A percentile compares a stretch with the other conserved stretches of the same genome.
These are phyloP conservation scores for Cercospora janseana DNA, from an alignment of 2,329 filamentous ascomycete species.

Conservation along the genomic window DNA sequence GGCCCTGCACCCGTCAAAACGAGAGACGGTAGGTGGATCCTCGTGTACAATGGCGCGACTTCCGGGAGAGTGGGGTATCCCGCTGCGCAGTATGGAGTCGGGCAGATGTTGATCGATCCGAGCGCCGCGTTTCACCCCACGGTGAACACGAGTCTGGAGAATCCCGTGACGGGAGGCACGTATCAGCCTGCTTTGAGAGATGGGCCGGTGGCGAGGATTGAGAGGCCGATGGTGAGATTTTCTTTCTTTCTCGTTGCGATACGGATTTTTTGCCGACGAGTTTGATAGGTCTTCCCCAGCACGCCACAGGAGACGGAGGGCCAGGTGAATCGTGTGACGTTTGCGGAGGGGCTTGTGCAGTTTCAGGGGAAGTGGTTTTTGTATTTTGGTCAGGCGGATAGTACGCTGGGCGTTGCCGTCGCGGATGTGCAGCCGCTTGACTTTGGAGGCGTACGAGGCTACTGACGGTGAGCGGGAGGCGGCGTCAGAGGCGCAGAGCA, in stretches of 20 bases:
- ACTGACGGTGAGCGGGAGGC: too few relatives aligned
- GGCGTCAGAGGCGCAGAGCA: too few relatives aligned
- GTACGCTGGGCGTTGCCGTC: conserved; percentile 23
- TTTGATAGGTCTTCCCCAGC: conserved; percentile 26
- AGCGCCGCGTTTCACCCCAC: conserved; percentile 15
- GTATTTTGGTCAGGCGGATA: conserved; percentile 37
- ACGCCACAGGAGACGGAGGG: conserved; percentile 33
- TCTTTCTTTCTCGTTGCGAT: too few relatives aligned
- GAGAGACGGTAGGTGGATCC: conserved; percentile 37
- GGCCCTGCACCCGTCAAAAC: conserved; percentile 39
- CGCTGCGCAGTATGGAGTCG: conserved; percentile 35
- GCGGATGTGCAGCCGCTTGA: conserved; percentile 23
- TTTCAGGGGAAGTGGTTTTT: conserved; percentile 37
- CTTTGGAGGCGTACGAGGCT: too few relatives aligned
- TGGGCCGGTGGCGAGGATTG: conserved; percentile 36
- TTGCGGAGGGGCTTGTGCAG: conserved; percentile 38
- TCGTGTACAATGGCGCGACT: conserved; percentile 36
- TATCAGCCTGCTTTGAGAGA: conserved; percentile 26
- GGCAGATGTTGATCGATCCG: conserved; percentile 39
- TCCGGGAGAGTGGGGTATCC: conserved; percentile 33
- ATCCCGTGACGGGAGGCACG: conserved; percentile 17
- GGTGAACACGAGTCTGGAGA: conserved; percentile 21
- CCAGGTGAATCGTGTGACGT: conserved; percentile 37
- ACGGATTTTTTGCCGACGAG: neutral
- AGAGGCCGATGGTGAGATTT: conserved; percentile 32